Conservation (phyloP, 768 basidiomycete species). For the Phallus indusiatus region DNA sequence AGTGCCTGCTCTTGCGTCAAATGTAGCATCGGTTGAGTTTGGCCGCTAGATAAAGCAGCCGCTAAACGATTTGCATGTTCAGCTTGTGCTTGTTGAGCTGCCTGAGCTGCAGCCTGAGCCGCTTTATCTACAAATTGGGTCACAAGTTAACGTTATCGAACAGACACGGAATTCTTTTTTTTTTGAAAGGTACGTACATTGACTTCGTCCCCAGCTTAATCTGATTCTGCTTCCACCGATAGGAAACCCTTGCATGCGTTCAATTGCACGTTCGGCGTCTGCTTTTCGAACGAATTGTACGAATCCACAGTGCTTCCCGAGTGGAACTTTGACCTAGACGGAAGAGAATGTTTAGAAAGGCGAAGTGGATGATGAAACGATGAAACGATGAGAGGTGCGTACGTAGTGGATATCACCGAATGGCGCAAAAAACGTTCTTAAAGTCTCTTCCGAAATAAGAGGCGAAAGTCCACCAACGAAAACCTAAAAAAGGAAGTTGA, state of each 20-base stretch:
- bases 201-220: conserved; percentile 88
- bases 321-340: conserved; percentile 90
- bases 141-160: neutral
- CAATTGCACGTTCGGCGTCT: conserved; percentile 87
- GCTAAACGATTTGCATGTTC: conserved; percentile 23
- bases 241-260: conserved; percentile 95
- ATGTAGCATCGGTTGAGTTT: conserved; percentile 16
- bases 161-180: conserved; percentile 7
- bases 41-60: conserved; percentile 36
- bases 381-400: conserved; percentile 20
- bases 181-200: conserved; percentile 59
- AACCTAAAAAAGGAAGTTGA: conserved; percentile 11
- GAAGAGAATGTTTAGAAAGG: neutral
- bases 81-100: conserved; percentile 52
- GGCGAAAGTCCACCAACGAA: conserved; percentile 90
- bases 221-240: conserved; percentile 88
- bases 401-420: conserved; percentile 93
- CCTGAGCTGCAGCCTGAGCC: conserved; percentile 78
- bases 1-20: conserved; percentile 57
- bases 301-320: conserved; percentile 92
- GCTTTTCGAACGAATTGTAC: conserved; percentile 90
- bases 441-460: conserved; percentile 82
- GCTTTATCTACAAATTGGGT: conserved; percentile 65
- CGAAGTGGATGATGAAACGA: neutral
- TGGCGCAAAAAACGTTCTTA: conserved; percentile 85